Base-by-base conservation (phyloP, 2,329 filamentous ascomycete genomes). In the Dactylella cylindrospora region DNA sequence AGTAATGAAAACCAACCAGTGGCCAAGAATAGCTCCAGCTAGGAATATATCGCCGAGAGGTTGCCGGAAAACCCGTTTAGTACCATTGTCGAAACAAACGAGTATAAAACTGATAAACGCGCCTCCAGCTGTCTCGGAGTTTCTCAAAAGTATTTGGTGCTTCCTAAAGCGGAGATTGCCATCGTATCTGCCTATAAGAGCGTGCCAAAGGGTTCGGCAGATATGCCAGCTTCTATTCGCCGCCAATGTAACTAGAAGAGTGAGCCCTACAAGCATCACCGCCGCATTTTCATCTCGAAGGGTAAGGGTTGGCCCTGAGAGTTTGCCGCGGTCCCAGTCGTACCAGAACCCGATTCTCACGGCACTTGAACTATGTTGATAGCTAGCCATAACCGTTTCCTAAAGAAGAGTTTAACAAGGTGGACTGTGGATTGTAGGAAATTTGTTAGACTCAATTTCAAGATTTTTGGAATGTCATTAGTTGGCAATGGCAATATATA, bases 261-360 rank as follows among this genome's bases (percentile, higher is more conserved):
- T 45, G 3, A 55, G 41, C 4, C n/a, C 23, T 8, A 38, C 40
- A 12, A 55, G 19, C 2, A 55, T 17, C n/a, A 45, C 4, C 13
- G 39, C 25, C 7, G 50, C 40, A n/a, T 43, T 17, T 26, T 2
- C 17, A 31, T 55, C 50, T 38, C 17, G 29, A 38, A 55, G 50
- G 2, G 50, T 55, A 6, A 55, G 36, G 5, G 50, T 55, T n/a
- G 40, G 31, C 4, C 50, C 40, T n/a, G 46, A 38, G 28, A 46
- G 15, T 2, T 15, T 46, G 4, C 41, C 41, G 6, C 15, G 26
- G 23, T 55, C 50, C 12, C 23, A 39, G 12, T 55, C 31, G 26
- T 29, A 13, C 50, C 50, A 55, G 23, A 55, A 39, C 17, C 40
- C 50, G 3, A 22, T 38, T 36, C 28, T 45, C 38, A 55, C 50